Base-by-base conservation (phyloP, 768 basidiomycete genomes). In the Imleria badia region DNA sequence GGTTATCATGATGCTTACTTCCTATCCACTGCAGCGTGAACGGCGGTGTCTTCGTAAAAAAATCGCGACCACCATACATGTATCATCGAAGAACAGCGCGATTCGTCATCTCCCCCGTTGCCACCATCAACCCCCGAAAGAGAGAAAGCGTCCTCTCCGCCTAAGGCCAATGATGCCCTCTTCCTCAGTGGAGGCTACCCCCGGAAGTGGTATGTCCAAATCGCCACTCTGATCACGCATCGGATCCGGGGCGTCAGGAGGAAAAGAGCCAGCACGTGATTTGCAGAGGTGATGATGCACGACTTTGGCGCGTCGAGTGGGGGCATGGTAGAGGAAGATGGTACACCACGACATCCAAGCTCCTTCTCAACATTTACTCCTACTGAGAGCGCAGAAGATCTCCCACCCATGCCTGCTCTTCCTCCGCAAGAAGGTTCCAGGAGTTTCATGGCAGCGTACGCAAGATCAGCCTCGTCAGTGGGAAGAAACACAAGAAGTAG, bases 31-130 rank as follows among this genome's bases (percentile, higher is more conserved):
- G 3, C 84, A 86, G 38, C 76, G 78, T 54, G 81, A 85, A 64
- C 67, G 89, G 31, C 70, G 89, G 17, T 73, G 90, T 36, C 70
- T 91, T 43, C 74, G 87, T 46, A 91, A 91, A 91, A 75, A 91
- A 91, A 72, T 87, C 86, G n/a, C 78, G 89, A 9, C 88, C 88
- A 6, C 76, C 73, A 3, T 68, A 73, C 20, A 64, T 74, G 36
- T 78, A 76, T 71, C 20, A 60, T 71, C 2, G 70, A 70, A 48
- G 68, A 67, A 56, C 63, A 62, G 0, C 60, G 62, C 40, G 62
- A 67, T 54, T 66, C 67, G 10, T 70, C 65, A 5, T 48, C 67
- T 19, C 67, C 72, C 1, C 63, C 67, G 1, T 58, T 67, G 15
- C 68, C 69, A 29, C 68, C 71, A 19, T 68, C 69, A 31, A 72